Percentiles rank a stretch among this genome's conserved stretches.
phyloP scores from a whole-genome alignment of 2,329 filamentous ascomycete species.

The Exophiala phaeomuriformis region DNA sequence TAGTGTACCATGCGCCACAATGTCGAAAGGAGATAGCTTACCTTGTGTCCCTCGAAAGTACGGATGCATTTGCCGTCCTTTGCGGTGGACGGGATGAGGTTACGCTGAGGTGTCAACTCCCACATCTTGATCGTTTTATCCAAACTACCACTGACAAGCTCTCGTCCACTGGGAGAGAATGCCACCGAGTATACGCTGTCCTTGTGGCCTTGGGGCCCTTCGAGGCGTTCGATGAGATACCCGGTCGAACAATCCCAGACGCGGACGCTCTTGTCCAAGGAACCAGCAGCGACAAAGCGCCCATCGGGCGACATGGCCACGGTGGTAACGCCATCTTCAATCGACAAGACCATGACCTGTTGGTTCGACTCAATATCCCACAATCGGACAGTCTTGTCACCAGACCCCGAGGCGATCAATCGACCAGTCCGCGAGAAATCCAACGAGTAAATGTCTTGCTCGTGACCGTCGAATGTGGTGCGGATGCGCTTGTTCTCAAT shows the following conservation, averaged over 20 bases:
- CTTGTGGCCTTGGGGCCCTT: conserved; percentile 90
- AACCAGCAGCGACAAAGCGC: conserved; percentile 87
- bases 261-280: conserved; percentile 92
- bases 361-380: conserved; percentile 88
- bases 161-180: conserved; percentile 86
- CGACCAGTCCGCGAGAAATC: conserved; percentile 92
- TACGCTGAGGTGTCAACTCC: conserved; percentile 71
- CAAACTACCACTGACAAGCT: conserved; percentile 86
- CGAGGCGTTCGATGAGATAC: conserved; percentile 80
- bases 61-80: conserved; percentile 91
- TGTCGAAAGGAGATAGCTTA: conserved; percentile 37
- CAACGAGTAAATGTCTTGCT: conserved; percentile 95
- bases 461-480: conserved; percentile 90
- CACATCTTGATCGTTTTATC: conserved; percentile 99
- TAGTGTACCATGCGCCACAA: neutral
- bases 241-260: conserved; percentile 91
- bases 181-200: conserved; percentile 95
- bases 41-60: conserved; percentile 94
- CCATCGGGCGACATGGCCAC: conserved; percentile 96
- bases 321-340: conserved; percentile 95
- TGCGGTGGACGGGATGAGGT: conserved; percentile 57
- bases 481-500: conserved; percentile 76
- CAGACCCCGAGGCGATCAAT: conserved; percentile 90
- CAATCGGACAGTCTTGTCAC: conserved; percentile 85
- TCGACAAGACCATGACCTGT: conserved; percentile 76